phyloP scores from a whole-genome alignment of 345 rosid species.

The Odontarrhena argentea region DNA sequence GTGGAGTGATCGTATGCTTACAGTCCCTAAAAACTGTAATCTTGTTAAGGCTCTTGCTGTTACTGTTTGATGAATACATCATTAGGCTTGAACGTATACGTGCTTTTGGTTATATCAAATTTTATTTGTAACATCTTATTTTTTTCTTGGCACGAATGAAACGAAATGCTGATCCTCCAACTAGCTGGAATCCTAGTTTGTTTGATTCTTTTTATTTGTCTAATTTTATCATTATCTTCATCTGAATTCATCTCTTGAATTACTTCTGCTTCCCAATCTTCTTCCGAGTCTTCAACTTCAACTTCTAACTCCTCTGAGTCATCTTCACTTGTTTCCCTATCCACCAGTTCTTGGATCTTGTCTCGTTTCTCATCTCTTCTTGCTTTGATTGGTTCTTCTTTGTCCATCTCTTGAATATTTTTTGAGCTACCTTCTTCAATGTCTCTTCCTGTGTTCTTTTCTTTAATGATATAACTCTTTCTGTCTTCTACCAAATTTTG shows the following conservation, averaged over 20 bases:
- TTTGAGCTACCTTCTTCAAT: slow-evolving; percentile 11
- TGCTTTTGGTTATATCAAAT: not conserved
- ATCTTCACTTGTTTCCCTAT: slow-evolving; percentile 30
- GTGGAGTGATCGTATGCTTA: not conserved
- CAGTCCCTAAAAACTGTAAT: not conserved
- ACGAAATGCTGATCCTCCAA: slow-evolving; percentile 65
- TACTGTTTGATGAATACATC: not conserved
- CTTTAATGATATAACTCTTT: not conserved
- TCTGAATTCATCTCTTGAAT: slow-evolving; percentile 30
- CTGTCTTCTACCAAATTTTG: slow-evolving; percentile 9
- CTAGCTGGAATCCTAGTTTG: slow-evolving; percentile 38
- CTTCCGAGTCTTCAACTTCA: slow-evolving; percentile 38
- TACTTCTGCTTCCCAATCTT: slow-evolving; percentile 40
- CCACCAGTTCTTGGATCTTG: slow-evolving; percentile 20
- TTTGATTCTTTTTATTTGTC: slow-evolving; percentile 31
- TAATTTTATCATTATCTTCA: slow-evolving; percentile 30
- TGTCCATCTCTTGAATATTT: slow-evolving; percentile 26
- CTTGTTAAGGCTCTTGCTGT: not conserved
- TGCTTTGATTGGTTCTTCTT: slow-evolving; percentile 9
- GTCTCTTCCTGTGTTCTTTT: slow-evolving; percentile 10
- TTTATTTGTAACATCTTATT: slow-evolving; percentile 42
- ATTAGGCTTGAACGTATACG: too few species aligned
- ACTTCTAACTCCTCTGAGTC: slow-evolving; percentile 31
- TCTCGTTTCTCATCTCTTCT: slow-evolving; percentile 3
- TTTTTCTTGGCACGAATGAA: slow-evolving; percentile 57